A percentile compares a stretch with the other conserved stretches of the same genome.
Evolutionary conservation across 768 basidiomycete species (phyloP).

Genomic region (Lentinula sp.): DNA sequence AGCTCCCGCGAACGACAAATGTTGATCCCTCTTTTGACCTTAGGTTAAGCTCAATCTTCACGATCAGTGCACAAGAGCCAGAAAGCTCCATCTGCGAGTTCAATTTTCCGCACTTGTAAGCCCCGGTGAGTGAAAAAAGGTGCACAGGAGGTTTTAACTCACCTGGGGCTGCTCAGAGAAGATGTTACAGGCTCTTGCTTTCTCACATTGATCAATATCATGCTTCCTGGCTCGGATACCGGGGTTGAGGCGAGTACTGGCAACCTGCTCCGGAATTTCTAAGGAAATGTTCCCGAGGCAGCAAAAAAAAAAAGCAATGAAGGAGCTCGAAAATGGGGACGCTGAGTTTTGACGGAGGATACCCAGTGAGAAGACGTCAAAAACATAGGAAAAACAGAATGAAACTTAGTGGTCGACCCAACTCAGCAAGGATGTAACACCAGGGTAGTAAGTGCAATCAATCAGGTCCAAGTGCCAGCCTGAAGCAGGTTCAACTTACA

Average conservation of each 20-base stretch:
- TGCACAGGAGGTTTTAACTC: background rate
- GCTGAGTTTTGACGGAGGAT: background rate
- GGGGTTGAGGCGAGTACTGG: background rate
- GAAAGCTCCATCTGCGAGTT: background rate
- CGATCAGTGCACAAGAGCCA: background rate
- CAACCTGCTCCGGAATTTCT: background rate
- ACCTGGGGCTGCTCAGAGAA: background rate
- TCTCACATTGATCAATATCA: background rate
- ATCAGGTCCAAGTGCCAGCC: background rate
- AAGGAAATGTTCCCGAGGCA: background rate
- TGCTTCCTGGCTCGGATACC: background rate
- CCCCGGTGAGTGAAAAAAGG: background rate
- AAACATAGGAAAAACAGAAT: too few species aligned
- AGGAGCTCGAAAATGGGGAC: background rate
- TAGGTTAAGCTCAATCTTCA: background rate
- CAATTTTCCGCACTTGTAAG: background rate
- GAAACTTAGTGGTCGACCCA: too few species aligned
- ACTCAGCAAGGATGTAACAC: too few species aligned
- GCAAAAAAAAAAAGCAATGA: background rate
- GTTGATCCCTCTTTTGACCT: background rate
- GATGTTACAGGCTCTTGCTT: background rate
- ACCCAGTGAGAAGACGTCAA: too few species aligned
- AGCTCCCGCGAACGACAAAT: constrained; percentile 3
- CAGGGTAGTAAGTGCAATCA: background rate
- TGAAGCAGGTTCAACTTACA: background rate